Base-by-base conservation (phyloP, 495 filamentous ascomycete genomes). In the Podospora didyma region DNA sequence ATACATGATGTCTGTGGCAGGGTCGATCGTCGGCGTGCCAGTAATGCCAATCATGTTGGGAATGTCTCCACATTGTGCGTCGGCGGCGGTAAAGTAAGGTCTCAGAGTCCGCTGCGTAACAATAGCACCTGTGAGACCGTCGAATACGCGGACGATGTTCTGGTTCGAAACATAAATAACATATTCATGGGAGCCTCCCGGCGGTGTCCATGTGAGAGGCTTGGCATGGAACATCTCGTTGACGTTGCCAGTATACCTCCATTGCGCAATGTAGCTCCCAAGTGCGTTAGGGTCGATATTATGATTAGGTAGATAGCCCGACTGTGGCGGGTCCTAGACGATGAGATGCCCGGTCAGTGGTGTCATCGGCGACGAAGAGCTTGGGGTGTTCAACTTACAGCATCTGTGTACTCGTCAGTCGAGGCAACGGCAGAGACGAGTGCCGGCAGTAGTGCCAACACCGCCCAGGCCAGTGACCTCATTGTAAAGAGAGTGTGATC, bases 251-350 rank as follows among this genome's bases (percentile, higher is more conserved):
- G 42, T 48, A 2, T 20, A 17, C 5, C n/a, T 46, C 67, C 67
- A 78, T 11, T 66, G 51, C 14, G 60, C 31, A 34, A 67, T 65
- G 56, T 73, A 73, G 17, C 47, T 56, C 12, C 59, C 62, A n/a
- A 78, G 60, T 28, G 67, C 63, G 5, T 63, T 56, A 2, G 74
- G 75, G 50, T 78, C 66, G 60, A 78, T 70, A 52, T 78, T 78
- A 51, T 77, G 73, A 56, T 74, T 75, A 28, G 62, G 57, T 6
- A 74, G 63, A 54, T 78, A 78, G 9, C 74, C 73, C 9, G 71
- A 72, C 57, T 75, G 75, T 2, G 65, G 61, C 28, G 65, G 58
- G 57, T 77, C 75, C 54, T 57, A 35, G 35, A 12, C 46, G 16
- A 47, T 31, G 26, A 31, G n/a, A 17, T 16, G 12, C 39, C 4